Conservation (phyloP, 805 yeast species). For the Myxozyma nipponensis region DNA sequence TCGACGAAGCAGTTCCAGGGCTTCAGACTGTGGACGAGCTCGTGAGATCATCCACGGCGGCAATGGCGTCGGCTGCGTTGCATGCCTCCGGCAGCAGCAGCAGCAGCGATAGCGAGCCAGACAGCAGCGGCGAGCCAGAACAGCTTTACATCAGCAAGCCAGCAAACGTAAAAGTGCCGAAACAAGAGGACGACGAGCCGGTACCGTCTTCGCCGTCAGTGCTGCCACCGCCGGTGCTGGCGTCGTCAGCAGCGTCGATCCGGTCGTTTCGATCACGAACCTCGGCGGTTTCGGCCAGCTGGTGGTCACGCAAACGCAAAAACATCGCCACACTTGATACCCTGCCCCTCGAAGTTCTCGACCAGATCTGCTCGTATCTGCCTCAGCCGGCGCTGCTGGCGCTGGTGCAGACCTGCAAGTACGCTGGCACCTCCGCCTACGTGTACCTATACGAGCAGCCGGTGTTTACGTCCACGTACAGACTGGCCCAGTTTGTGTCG, state of each 20-base stretch:
- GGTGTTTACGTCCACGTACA: slow-evolving; percentile 61
- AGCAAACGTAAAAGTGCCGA: neutral
- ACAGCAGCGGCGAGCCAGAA: slow-evolving; percentile 2
- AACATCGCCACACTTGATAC: slow-evolving; percentile 18
- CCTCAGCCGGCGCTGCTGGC: slow-evolving; percentile 47
- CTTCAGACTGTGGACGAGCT: slow-evolving; percentile 2
- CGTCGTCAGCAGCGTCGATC: slow-evolving; percentile 25
- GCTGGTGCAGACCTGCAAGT: slow-evolving; percentile 40
- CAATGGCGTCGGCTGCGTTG: slow-evolving; percentile 5
- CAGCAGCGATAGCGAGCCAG: slow-evolving; percentile 10
- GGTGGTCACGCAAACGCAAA: slow-evolving; percentile 4
- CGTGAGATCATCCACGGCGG: neutral
- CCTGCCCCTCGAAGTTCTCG: slow-evolving; percentile 34
- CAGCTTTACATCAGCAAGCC: no score
- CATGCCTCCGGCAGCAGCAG: slow-evolving; percentile 3
- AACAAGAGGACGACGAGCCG: neutral
- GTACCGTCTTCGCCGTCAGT: slow-evolving; percentile 6
- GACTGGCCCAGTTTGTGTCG: slow-evolving; percentile 76
- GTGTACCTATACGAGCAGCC: slow-evolving; percentile 50
- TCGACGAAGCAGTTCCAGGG: slow-evolving; percentile 7
- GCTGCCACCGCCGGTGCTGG: slow-evolving; percentile 14
- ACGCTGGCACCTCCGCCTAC: slow-evolving; percentile 21
- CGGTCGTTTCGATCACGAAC: slow-evolving; percentile 23
- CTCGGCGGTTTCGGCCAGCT: slow-evolving; percentile 6
- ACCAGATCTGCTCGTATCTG: slow-evolving; percentile 27